Evolutionary conservation across 2,329 filamentous ascomycete species (phyloP).

Genomic region (Onygenales sp.): DNA sequence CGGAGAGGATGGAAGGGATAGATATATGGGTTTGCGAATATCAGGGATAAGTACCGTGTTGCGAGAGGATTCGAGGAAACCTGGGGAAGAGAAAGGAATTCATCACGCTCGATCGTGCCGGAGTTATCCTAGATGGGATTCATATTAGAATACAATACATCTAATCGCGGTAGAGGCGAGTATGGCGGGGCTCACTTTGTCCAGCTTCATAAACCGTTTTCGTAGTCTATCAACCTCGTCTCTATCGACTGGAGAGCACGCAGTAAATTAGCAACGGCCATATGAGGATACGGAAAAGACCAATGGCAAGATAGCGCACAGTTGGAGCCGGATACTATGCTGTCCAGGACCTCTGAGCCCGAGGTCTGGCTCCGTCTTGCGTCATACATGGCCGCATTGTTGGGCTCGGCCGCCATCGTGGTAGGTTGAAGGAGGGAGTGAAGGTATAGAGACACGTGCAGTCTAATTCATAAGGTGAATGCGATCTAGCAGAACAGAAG

Average conservation of each 20-base stretch:
- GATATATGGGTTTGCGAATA: not conserved
- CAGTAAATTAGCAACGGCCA: not conserved
- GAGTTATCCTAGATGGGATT: constrained; percentile 72
- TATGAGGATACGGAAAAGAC: not conserved
- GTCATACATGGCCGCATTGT: constrained; percentile 36
- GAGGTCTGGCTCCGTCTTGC: constrained; percentile 36
- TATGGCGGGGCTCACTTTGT: constrained; percentile 57
- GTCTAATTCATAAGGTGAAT: not conserved
- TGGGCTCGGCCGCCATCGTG: constrained; percentile 27
- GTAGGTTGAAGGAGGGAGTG: constrained; percentile 7
- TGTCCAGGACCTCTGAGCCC: constrained; percentile 69
- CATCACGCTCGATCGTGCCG: constrained; percentile 95
- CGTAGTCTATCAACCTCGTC: constrained; percentile 93
- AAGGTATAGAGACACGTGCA: not conserved
- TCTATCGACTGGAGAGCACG: constrained; percentile 62
- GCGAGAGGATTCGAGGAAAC: constrained; percentile 96
- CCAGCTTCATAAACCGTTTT: constrained; percentile 98
- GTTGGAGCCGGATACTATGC: constrained; percentile 92
- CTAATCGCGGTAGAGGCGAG: too few relatives aligned
- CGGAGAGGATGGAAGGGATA: not conserved
- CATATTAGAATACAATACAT: not conserved
- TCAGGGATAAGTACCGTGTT: constrained; percentile 57
- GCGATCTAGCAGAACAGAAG: not conserved
- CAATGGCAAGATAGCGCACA: constrained; percentile 48
- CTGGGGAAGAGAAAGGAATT: constrained; percentile 93